These are phyloP conservation scores for Cercophora scortea DNA, from an alignment of 495 filamentous ascomycete species.

Conservation along the genomic window DNA sequence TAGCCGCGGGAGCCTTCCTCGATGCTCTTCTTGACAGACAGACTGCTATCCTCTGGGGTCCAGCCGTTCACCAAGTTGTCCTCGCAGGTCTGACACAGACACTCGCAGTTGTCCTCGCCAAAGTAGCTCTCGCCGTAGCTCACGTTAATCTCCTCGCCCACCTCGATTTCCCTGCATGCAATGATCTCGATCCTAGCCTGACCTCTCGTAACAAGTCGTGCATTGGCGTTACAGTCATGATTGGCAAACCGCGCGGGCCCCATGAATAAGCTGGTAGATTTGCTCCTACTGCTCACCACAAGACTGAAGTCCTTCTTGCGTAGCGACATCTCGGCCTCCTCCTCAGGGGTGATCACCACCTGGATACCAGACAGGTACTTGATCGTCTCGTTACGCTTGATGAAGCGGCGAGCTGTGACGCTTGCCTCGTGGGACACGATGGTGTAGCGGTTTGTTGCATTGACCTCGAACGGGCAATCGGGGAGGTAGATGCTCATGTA, in stretches of 20 bases:
- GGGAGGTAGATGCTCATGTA: constrained; percentile 91
- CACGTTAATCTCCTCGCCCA: constrained; percentile 93
- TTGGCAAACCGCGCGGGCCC: constrained; percentile 95
- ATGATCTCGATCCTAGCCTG: constrained; percentile 83
- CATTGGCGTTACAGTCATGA: constrained; percentile 94
- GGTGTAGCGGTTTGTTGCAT: constrained; percentile 93
- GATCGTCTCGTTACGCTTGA: constrained; percentile 74
- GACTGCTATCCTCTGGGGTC: constrained; percentile 39
- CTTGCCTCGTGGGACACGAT: constrained; percentile 80
- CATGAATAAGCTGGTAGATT: constrained; percentile 80
- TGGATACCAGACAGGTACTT: constrained; percentile 87
- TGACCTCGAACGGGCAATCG: constrained; percentile 90
- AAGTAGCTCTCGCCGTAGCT: constrained; percentile 96
- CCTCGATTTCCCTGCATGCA: constrained; percentile 67
- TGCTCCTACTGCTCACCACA: constrained; percentile 85
- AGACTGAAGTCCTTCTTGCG: constrained; percentile 91
- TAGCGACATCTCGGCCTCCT: constrained; percentile 71
- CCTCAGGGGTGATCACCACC: constrained; percentile 80
- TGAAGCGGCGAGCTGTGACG: constrained; percentile 70
- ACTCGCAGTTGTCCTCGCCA: constrained; percentile 90
- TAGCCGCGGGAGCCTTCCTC: constrained; percentile 34
- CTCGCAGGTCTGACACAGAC: constrained; percentile 86
- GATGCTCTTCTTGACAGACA: constrained; percentile 37
- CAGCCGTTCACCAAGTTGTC: constrained; percentile 70
- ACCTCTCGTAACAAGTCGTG: constrained; percentile 70